A percentile compares a stretch with the other conserved stretches of the same genome.
These are phyloP conservation scores for Cryptosporidium bovis DNA, from an alignment of 169 alveolate genomes.

Conservation along the genomic window DNA sequence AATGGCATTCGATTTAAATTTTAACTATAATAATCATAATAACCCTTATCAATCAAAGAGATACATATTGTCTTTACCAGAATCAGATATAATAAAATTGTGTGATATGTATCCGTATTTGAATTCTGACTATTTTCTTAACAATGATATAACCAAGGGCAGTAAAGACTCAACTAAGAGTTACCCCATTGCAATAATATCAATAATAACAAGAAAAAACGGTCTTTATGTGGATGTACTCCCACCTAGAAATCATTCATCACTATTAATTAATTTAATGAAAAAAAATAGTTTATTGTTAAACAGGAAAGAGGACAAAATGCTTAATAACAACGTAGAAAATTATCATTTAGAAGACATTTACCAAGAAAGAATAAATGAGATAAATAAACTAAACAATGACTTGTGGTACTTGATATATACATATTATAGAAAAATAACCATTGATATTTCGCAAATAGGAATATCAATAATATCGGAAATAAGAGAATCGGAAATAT, in stretches of 20 bases:
- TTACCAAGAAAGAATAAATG: constrained; percentile 29
- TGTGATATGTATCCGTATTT: constrained; percentile 65
- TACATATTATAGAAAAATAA: constrained; percentile 48
- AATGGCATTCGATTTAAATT: constrained; percentile 58
- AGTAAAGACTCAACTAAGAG: not conserved
- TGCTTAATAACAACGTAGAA: not conserved
- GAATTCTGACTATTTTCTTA: constrained; percentile 61
- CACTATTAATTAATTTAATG: constrained; percentile 23
- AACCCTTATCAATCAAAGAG: constrained; percentile 63
- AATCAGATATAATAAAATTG: constrained; percentile 50
- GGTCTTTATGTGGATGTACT: constrained; percentile 65
- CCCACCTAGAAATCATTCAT: constrained; percentile 70
- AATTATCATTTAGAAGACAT: constrained; percentile 21
- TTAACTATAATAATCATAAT: constrained; percentile 28
- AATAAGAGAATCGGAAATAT: constrained; percentile 49
- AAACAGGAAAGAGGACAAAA: not conserved
- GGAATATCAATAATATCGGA: constrained; percentile 73
- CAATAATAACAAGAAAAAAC: constrained; percentile 47
- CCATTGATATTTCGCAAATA: constrained; percentile 45
- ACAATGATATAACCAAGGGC: constrained; percentile 25
- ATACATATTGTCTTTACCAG: constrained; percentile 62
- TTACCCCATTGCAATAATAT: constrained; percentile 65
- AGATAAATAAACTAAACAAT: constrained; percentile 27
- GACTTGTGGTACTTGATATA: constrained; percentile 41
- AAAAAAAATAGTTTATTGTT: not conserved